phyloP scores from a whole-genome alignment of 306 rosid species.

The Cicer judaicum region DNA sequence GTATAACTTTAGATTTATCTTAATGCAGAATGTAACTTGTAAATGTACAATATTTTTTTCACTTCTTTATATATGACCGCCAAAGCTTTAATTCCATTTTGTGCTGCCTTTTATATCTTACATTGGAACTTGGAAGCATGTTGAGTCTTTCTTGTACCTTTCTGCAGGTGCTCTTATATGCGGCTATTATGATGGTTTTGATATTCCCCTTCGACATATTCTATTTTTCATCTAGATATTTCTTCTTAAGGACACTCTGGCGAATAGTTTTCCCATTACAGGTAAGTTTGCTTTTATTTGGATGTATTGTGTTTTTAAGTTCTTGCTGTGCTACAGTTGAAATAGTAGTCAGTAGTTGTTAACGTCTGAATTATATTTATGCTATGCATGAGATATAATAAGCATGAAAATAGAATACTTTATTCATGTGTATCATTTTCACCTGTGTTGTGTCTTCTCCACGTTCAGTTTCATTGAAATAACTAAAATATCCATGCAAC shows the following conservation, averaged over 20 bases:
- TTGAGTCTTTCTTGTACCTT: constrained; percentile 49
- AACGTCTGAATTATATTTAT: constrained; percentile 28
- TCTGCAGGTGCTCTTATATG: constrained; percentile 93
- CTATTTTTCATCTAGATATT: constrained; percentile 88
- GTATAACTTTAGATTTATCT: constrained; percentile 16
- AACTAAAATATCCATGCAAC: constrained; percentile 19
- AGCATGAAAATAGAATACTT: constrained; percentile 17
- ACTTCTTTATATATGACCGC: constrained; percentile 20
- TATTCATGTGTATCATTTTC: constrained; percentile 32
- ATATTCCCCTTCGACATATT: constrained; percentile 95
- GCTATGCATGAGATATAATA: constrained; percentile 31
- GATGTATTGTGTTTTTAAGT: constrained; percentile 10
- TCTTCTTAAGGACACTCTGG: constrained; percentile 89
- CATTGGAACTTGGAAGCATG: constrained; percentile 36
- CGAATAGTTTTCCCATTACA: constrained; percentile 90
- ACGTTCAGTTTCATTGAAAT: constrained; percentile 16
- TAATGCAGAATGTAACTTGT: constrained; percentile 33
- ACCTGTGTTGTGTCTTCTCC: constrained; percentile 11
- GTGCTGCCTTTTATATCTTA: constrained; percentile 39
- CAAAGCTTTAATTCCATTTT: constrained; percentile 27
- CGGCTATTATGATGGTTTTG: constrained; percentile 76
- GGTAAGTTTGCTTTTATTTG: constrained; percentile 65
- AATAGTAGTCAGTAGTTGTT: constrained; percentile 28
- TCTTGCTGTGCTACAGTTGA: constrained; percentile 13
- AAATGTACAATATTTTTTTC: constrained; percentile 13